Conservation (phyloP, 495 filamentous ascomycete genomes). For the Aspergillus coremiiformis region DNA sequence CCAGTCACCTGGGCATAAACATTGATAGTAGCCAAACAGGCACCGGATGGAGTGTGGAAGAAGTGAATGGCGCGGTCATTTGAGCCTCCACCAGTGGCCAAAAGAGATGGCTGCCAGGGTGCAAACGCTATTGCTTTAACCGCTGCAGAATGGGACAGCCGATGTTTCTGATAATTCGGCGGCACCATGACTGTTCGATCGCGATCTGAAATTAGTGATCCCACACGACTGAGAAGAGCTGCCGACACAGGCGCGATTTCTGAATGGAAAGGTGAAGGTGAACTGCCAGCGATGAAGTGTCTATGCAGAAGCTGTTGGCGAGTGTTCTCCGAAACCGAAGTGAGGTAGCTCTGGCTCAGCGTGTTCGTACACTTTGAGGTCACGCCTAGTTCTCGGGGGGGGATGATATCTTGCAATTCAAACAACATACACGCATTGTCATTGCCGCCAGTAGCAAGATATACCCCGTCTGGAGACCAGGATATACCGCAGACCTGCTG, state of each 20-base stretch:
- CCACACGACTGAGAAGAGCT: constrained; percentile 22
- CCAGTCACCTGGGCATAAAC: constrained; percentile 90
- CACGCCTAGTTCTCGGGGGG: constrained; percentile 11
- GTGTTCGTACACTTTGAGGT: constrained; percentile 4
- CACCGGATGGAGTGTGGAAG: constrained; percentile 79
- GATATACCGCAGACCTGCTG: constrained; percentile 90
- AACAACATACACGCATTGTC: constrained; percentile 87
- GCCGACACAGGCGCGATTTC: constrained; percentile 12
- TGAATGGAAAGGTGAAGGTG: constrained; percentile 24
- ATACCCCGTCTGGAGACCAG: constrained; percentile 71
- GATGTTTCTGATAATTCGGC: constrained; percentile 57
- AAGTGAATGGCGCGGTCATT: constrained; percentile 97
- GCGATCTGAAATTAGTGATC: constrained; percentile 24
- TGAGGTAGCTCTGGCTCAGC: constrained; percentile 11
- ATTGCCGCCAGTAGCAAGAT: constrained; percentile 85
- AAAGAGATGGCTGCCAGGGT: constrained; percentile 80
- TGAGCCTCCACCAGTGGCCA: constrained; percentile 88
- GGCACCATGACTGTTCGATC: constrained; percentile 27
- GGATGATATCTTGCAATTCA: constrained; percentile 54
- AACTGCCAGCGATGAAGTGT: constrained; percentile 18
- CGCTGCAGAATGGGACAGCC: constrained; percentile 74
- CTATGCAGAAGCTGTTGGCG: constrained; percentile 16
- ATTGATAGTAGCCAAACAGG: constrained; percentile 81
- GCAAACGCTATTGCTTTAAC: constrained; percentile 98
- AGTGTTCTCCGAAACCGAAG: constrained; percentile 12